phyloP scores from a whole-genome alignment of 2,329 filamentous ascomycete genomes.

The Colletotrichum scovillei region DNA sequence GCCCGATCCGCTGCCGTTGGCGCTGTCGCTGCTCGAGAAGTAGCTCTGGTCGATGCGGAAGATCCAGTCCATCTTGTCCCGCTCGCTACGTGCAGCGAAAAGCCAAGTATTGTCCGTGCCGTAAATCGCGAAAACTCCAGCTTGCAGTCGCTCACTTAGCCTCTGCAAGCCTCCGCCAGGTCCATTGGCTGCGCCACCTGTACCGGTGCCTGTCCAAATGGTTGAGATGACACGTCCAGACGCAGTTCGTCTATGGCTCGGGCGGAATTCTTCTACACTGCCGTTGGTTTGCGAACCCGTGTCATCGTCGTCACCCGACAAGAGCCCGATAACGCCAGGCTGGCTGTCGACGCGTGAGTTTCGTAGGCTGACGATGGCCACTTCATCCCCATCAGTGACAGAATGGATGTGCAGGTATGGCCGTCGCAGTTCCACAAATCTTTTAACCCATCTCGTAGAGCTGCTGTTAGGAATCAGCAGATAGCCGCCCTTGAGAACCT shows the following conservation, averaged over 20 bases:
- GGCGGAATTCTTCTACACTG: conserved; percentile 52
- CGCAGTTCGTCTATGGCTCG: conserved; percentile 59
- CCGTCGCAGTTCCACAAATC: conserved; percentile 90
- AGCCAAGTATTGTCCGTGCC: conserved; percentile 95
- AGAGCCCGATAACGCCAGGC: conserved; percentile 84
- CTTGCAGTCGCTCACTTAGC: conserved; percentile 68
- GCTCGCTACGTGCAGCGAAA: conserved; percentile 88
- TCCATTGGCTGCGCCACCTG: conserved; percentile 42
- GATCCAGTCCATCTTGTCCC: conserved; percentile 98
- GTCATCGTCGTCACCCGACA: conserved; percentile 64
- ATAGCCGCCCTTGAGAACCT: conserved; percentile 87
- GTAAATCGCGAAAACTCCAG: conserved; percentile 93
- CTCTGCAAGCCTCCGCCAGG: conserved; percentile 57
- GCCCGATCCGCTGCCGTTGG: conserved; percentile 49
- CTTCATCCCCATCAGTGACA: conserved; percentile 86
- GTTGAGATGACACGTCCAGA: conserved; percentile 66
- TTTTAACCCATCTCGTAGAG: conserved; percentile 86
- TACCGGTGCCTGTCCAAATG: conserved; percentile 63
- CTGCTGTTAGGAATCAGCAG: conserved; percentile 86
- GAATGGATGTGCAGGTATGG: conserved; percentile 94
- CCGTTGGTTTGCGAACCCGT: conserved; percentile 43
- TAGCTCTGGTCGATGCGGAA: conserved; percentile 90
- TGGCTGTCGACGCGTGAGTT: conserved; percentile 94
- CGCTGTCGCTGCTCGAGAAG: conserved; percentile 59
- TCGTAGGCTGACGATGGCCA: conserved; percentile 87